Base-by-base conservation (phyloP, 441 rosid genomes). In the Adansonia grandidieri region DNA sequence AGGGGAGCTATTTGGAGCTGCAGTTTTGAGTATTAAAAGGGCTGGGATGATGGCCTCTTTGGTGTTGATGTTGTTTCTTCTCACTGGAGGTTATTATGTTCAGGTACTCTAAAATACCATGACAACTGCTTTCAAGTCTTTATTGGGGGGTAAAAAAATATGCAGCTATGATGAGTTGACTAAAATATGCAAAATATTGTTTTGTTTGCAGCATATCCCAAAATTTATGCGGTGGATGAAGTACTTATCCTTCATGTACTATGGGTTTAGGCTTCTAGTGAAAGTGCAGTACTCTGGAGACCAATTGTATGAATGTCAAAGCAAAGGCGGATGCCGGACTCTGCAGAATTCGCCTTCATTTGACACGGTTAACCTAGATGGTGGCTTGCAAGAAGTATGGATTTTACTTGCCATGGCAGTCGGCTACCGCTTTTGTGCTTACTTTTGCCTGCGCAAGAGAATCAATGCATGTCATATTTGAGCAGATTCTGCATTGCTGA, bases 71-170 rank as follows among this genome's bases (percentile, higher is more conserved):
- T 54, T 92, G 62, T 94, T 96, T 85, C 97, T 94, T 81, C 94
- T 96, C 75, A 96, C 98, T 4, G 98, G 98, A 82, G 98, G 99
- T 20, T 96, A 93, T 87, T 94, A 96, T 75, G 97, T 94, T 60
- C 98, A 96, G 97, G 98, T 93, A 86, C 56, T 44, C 4, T 13
- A 17, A 67, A 67, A 44, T 4, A 67, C 54, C 4, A 19, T 9
- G 15, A 17, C 9, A 45, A 10, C 28, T n/a, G 5, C 61, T 63
- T 48, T 15, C 44, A n/a, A 44, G 3, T 57, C n/a, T 73, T 14
- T 42, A 73, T 42, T n/a, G 58, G 44, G 24, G 20, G 6, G 5
- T 37, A n/a, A 4, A 54, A 20, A 71, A 15, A 13, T 28, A 53
- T 53, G 32, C 22, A 67, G 2, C 72, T 17, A 20, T 63, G 28